Conservation (phyloP, 2,329 filamentous ascomycete genomes). For the Alternaria arborescens region DNA sequence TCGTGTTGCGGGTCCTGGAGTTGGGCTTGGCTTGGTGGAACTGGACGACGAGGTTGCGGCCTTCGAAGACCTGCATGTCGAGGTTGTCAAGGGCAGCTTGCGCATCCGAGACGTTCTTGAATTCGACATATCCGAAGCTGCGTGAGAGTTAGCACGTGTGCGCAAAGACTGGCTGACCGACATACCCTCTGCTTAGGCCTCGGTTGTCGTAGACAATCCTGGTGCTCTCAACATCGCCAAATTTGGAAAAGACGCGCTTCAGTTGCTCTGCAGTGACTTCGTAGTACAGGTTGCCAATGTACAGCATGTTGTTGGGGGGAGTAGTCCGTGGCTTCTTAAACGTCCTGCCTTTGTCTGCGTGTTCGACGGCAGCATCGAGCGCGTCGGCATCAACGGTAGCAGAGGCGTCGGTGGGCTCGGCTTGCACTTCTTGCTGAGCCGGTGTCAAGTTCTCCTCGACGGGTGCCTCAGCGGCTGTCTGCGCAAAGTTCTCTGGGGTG, state of each 20-base stretch:
- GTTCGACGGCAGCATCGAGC: conserved; percentile 22
- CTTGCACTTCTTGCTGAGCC: conserved; percentile 36
- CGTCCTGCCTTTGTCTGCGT: neutral
- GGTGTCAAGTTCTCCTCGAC: conserved; percentile 45
- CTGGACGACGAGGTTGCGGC: conserved; percentile 70
- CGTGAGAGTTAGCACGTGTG: conserved; percentile 17
- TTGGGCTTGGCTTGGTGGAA: conserved; percentile 56
- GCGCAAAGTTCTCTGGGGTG: conserved; percentile 43
- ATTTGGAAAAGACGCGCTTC: conserved; percentile 65
- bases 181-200: conserved; percentile 75
- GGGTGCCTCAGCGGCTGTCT: conserved; percentile 47
- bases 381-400: conserved; percentile 40
- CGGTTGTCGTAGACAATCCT: conserved; percentile 67
- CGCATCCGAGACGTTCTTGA: conserved; percentile 63
- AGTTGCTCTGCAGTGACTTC: conserved; percentile 71
- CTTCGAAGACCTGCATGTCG: conserved; percentile 69
- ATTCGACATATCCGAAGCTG: conserved; percentile 74
- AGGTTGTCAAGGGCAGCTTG: conserved; percentile 64
- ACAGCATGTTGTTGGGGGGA: conserved; percentile 58
- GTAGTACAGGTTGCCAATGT: conserved; percentile 75
- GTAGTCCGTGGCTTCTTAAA: neutral
- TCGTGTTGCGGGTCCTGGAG: conserved; percentile 12
- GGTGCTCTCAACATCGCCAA: conserved; percentile 63
- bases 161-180: neutral
- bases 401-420: conserved; percentile 35